Conservation (phyloP, 73 alveolate species). For the Blepharisma japonicum region DNA sequence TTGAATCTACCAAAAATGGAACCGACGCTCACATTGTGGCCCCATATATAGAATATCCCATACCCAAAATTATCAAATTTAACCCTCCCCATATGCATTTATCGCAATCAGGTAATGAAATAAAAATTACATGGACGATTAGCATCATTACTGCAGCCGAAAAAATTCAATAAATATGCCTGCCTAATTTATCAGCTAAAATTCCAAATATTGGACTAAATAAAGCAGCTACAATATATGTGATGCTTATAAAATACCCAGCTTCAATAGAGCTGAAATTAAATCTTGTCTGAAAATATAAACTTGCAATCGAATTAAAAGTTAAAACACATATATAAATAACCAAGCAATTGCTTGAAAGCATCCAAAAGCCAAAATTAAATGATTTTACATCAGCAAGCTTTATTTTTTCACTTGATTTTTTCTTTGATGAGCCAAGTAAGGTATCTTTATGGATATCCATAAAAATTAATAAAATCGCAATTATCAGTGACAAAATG, state of each 20-base stretch:
- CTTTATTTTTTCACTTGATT: slow-evolving; percentile 61
- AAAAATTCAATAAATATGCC: slow-evolving; percentile 51
- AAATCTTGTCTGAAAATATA: slow-evolving; percentile 7
- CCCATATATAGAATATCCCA: slow-evolving; percentile 72
- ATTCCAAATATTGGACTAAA: slow-evolving; percentile 31
- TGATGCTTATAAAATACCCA: not conserved
- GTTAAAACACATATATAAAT: slow-evolving; percentile 36
- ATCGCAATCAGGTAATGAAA: slow-evolving; percentile 46
- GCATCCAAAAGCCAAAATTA: slow-evolving; percentile 62
- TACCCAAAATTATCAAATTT: slow-evolving; percentile 61
- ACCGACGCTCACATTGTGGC: slow-evolving; percentile 79
- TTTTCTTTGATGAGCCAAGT: slow-evolving; percentile 30
- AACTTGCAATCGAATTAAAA: slow-evolving; percentile 13
- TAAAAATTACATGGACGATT: slow-evolving; percentile 44
- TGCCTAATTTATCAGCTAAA: slow-evolving; percentile 63
- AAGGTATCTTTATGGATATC: slow-evolving; percentile 46
- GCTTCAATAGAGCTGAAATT: not conserved
- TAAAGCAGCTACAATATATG: not conserved
- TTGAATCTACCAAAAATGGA: slow-evolving; percentile 67
- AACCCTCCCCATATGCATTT: slow-evolving; percentile 37
- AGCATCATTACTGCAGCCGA: slow-evolving; percentile 42
- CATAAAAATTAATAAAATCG: slow-evolving; percentile 34
- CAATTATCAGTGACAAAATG: slow-evolving; percentile 45
- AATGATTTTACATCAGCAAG: slow-evolving; percentile 68
- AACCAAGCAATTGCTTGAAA: slow-evolving; percentile 55